Base-by-base conservation (phyloP, 441 rosid genomes). In the Syzygium malaccense region DNA sequence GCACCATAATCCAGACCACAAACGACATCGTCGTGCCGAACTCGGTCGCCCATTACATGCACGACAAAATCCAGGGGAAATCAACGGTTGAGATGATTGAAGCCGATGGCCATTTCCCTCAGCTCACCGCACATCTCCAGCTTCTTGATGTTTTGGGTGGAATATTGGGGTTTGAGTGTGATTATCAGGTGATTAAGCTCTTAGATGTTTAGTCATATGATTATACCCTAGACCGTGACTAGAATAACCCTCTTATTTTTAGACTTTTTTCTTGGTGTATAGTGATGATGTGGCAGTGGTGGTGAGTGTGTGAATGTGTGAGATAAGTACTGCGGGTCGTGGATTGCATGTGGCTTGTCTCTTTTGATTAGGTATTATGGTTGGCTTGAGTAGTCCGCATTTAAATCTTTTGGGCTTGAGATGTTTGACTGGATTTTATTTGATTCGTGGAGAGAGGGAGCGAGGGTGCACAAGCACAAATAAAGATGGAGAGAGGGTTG, bases 21-120 rank as follows among this genome's bases (percentile, higher is more conserved):
- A 91, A 88, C 4, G 99, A 97, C 92, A 37, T 85, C 23, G 95
- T 89, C 2, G 97, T 92, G 33, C 99, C 98, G 1, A 86, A 87
- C 85, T 94, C 98, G 8, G 96, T 95, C 9, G 97, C 95, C 2
- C 92, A 92, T 87, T 95, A 92, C 94, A 95, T 96, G 96, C 93
- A 90, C 28, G 91, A 94, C 89, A 94, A 91, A 87, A 94, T 95
- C 87, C 87, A 91, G 75, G 97, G 93, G 60, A 86, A 91, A 87
- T 85, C 97, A 0, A 92, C 93, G 2, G 93, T 97, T 86, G 95
- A 94, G 75, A 92, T 94, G 33, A 91, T 97, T 0, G 93, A 88
- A 7, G 28, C 55, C 20, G 54, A 88, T 4, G 96, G 98, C 18
- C 99, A 96, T 86, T 95, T 93, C 83, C 99, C 99, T 8, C 99